Conservation (phyloP, 805 yeast species). For the Cyberlindnera nakhonratchasimensis region DNA sequence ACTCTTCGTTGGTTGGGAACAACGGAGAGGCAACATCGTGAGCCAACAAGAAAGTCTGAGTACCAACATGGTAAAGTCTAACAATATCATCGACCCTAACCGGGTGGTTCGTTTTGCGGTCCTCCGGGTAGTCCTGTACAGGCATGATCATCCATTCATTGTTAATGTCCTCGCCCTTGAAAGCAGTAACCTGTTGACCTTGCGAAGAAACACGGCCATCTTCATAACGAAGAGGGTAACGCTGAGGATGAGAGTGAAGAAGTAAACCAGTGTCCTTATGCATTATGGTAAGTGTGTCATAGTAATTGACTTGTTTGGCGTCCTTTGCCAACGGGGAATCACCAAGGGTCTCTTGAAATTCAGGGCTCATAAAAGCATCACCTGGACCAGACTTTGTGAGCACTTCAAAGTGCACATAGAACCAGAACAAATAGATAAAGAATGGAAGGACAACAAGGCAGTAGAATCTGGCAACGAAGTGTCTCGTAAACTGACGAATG, state of each 20-base stretch:
- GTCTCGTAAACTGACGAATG: conserved; percentile 54
- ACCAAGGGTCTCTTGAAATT: conserved; percentile 86
- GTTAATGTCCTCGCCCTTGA: conserved; percentile 51
- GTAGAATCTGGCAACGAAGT: conserved; percentile 69
- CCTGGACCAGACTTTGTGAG: conserved; percentile 92
- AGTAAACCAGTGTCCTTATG: conserved; percentile 78
- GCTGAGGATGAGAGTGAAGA: conserved; percentile 75
- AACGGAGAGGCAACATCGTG: conserved; percentile 97
- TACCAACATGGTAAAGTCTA: conserved; percentile 76
- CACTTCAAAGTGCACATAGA: conserved; percentile 83
- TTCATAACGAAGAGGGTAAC: conserved; percentile 87
- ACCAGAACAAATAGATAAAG: conserved; percentile 80
- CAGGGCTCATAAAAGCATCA: conserved; percentile 90
- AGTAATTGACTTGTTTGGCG: conserved; percentile 68
- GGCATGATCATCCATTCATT: conserved; percentile 89
- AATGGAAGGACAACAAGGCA: conserved; percentile 78
- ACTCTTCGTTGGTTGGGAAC: conserved; percentile 90
- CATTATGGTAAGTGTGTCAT: conserved; percentile 71
- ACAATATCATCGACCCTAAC: conserved; percentile 70
- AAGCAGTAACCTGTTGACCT: conserved; percentile 91
- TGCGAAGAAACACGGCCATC: conserved; percentile 94
- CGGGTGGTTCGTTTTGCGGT: conserved; percentile 39
- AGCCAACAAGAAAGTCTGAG: conserved; percentile 75
- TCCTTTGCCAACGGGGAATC: conserved; percentile 76
- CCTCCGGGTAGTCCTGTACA: conserved; percentile 40